Evolutionary conservation across 805 yeast genomes (phyloP).

Genomic region (Teunomyces atbi): DNA sequence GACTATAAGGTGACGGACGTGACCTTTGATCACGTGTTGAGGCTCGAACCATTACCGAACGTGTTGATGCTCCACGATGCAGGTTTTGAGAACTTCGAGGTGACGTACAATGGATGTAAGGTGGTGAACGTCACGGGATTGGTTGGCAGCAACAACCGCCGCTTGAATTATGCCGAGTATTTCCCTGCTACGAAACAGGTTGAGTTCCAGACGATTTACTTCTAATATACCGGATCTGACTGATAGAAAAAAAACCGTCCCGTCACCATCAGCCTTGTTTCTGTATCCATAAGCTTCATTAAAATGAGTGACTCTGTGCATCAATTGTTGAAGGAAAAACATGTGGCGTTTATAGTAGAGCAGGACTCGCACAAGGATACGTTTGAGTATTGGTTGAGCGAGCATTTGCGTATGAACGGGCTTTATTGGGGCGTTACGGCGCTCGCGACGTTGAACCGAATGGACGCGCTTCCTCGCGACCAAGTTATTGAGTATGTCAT

Average conservation of each 20-base stretch:
- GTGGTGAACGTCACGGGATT: constrained; percentile 58
- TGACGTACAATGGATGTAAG: constrained; percentile 79
- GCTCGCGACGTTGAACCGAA: constrained; percentile 50
- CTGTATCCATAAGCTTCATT: too few relatives aligned
- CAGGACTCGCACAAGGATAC: constrained; percentile 42
- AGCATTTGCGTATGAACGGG: constrained; percentile 87
- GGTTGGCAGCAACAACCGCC: constrained; percentile 32
- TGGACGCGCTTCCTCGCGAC: constrained; percentile 51
- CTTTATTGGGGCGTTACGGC: constrained; percentile 94
- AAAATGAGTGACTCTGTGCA: constrained; percentile 1
- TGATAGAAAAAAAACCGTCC: too few relatives aligned
- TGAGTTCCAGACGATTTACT: constrained; percentile 45
- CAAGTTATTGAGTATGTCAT: constrained; percentile 69
- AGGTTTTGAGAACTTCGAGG: constrained; percentile 66
- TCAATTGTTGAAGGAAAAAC: constrained; percentile 22
- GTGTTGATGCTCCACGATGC: constrained; percentile 63
- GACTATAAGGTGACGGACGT: constrained; percentile 63
- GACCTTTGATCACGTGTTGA: constrained; percentile 65
- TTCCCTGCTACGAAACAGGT: constrained; percentile 56
- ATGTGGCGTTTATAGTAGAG: constrained; percentile 33
- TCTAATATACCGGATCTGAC: constrained; percentile 7
- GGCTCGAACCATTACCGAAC: constrained; percentile 78
- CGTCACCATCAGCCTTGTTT: too few relatives aligned
- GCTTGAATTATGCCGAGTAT: constrained; percentile 70
- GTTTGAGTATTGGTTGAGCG: constrained; percentile 85